Evolutionary conservation across 345 rosid species (phyloP).

Genomic region (Clarkia xantiana): DNA sequence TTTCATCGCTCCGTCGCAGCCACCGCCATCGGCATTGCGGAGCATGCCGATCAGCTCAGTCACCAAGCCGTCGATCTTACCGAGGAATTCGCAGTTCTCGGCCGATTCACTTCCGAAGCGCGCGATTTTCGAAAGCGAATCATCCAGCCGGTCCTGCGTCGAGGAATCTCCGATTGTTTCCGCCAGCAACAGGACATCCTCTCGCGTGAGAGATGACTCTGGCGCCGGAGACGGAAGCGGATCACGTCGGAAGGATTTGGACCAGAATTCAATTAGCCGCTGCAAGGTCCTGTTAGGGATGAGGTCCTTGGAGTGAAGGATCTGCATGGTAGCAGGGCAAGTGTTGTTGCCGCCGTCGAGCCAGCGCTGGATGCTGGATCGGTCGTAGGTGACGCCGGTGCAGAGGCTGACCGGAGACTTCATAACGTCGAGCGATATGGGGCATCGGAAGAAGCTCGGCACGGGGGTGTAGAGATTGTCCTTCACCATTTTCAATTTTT

Average conservation of each 20-base stretch:
- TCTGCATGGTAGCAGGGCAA: conserved; percentile 95
- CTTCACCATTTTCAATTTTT: conserved; percentile 32
- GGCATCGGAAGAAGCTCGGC: conserved; percentile 76
- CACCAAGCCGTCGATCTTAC: conserved; percentile 29
- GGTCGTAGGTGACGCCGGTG: conserved; percentile 95
- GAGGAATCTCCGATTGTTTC: conserved; percentile 9
- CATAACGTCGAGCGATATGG: conserved; percentile 95
- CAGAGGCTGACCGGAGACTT: conserved; percentile 80
- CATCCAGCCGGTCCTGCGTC: conserved; percentile 6
- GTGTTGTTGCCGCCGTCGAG: conserved; percentile 78
- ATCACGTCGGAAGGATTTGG: conserved; percentile 28
- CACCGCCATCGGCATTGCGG: conserved; percentile 15
- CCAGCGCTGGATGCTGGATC: conserved; percentile 78
- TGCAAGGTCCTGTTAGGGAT: conserved; percentile 74
- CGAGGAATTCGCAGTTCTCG: conserved; percentile 40
- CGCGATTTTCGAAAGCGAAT: conserved; percentile 20
- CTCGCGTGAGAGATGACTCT: conserved; percentile 3
- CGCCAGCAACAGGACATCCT: conserved; percentile 7
- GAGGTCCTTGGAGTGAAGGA: conserved; percentile 49
- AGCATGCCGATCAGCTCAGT: conserved; percentile 38
- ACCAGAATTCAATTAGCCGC: conserved; percentile 80
- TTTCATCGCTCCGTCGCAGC: conserved; percentile 2
- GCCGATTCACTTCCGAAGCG: conserved; percentile 40
- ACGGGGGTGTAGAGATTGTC: conserved; percentile 59
- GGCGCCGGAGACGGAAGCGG: not conserved